Conservation (phyloP, 768 basidiomycete genomes). For the Suillus lakei region DNA sequence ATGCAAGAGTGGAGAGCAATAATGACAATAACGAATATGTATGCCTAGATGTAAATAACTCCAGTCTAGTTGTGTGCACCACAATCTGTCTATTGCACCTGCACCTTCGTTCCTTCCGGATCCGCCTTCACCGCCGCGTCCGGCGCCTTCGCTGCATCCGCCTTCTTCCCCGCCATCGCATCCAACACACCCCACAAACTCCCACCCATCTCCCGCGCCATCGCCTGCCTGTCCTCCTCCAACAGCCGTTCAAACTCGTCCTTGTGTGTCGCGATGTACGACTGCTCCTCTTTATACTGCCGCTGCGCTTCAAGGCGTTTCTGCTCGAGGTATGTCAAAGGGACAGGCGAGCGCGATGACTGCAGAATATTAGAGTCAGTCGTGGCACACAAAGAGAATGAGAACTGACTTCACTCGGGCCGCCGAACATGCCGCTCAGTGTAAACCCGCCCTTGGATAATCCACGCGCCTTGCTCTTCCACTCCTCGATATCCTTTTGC, state of each 20-base stretch:
- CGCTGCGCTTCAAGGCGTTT: conserved; percentile 55
- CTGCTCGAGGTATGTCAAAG: conserved; percentile 56
- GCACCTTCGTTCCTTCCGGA: neutral
- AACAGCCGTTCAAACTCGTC: conserved; percentile 52
- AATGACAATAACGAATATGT: neutral
- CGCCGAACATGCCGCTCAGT: conserved; percentile 49
- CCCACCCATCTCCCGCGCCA: conserved; percentile 52
- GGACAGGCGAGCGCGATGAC: conserved; percentile 38
- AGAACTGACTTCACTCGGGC: conserved; percentile 33
- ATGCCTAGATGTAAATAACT: neutral
- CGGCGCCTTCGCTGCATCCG: conserved; percentile 7
- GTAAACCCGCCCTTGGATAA: conserved; percentile 46
- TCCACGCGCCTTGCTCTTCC: conserved; percentile 58
- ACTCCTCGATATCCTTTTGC: conserved; percentile 76
- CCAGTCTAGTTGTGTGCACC: neutral
- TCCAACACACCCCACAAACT: conserved; percentile 41
- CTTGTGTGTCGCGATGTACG: conserved; percentile 56
- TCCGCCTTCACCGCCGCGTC: neutral
- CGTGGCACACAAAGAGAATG: neutral
- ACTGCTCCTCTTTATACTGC: conserved; percentile 56
- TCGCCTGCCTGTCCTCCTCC: conserved; percentile 56
- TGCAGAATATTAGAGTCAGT: conserved; percentile 6
- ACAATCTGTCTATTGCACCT: conserved; percentile 5
- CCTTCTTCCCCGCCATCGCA: conserved; percentile 28
- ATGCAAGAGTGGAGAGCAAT: neutral